Percentiles rank a stretch among this genome's conserved stretches.
Evolutionary conservation across 2,329 filamentous ascomycete genomes (phyloP).

Genomic region (Fusarium udum): DNA sequence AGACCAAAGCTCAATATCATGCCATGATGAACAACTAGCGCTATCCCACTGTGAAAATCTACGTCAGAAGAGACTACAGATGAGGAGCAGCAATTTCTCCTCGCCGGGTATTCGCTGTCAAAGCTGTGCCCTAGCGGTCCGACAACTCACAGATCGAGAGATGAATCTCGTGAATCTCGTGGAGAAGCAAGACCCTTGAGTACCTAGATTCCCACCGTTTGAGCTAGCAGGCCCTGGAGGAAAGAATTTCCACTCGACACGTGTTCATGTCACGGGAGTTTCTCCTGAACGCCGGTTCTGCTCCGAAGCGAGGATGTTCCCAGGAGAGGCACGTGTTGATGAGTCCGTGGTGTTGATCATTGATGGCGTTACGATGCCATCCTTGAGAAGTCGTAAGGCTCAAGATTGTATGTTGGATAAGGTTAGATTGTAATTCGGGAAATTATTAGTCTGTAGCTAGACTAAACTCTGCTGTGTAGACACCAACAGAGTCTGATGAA

Average conservation of each 20-base stretch:
- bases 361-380: neutral
- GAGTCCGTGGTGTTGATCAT: slow-evolving; percentile 7
- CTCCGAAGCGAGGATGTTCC: slow-evolving; percentile 32
- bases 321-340: slow-evolving; percentile 15
- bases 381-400: neutral
- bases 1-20: slow-evolving; percentile 32
- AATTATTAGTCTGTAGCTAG: neutral
- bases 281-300: slow-evolving; percentile 18
- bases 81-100: slow-evolving; percentile 22
- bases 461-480: neutral
- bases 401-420: neutral
- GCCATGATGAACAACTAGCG: slow-evolving; percentile 30
- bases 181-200: slow-evolving; percentile 17
- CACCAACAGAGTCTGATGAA: neutral
- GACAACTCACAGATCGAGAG: slow-evolving; percentile 35
- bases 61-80: slow-evolving; percentile 15
- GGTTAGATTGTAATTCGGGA: neutral
- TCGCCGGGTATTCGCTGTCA: slow-evolving; percentile 26
- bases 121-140: slow-evolving; percentile 24
- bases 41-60: neutral
- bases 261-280: slow-evolving; percentile 28
- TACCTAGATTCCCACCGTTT: neutral
- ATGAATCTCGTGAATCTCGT: slow-evolving; percentile 33
- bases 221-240: neutral
- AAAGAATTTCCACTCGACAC: slow-evolving; percentile 29